These are phyloP conservation scores for Aspergillus saccharolyticus DNA, from an alignment of 495 filamentous ascomycete genomes.

Conservation along the genomic window DNA sequence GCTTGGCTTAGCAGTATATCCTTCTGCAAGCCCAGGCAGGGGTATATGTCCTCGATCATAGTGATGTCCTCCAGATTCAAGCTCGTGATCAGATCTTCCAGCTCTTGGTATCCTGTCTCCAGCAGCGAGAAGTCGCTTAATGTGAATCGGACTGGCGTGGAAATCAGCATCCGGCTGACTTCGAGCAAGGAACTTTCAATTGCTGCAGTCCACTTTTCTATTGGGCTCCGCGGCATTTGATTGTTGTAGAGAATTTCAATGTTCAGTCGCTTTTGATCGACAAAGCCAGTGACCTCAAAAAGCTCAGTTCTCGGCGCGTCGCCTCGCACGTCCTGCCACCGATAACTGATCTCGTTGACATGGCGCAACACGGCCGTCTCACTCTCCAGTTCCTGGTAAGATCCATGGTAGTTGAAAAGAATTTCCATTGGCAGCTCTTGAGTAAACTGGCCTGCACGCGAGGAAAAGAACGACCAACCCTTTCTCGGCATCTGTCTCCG, in stretches of 20 bases:
- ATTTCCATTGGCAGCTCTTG: constrained; percentile 52
- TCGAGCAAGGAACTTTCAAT: not conserved
- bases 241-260: constrained; percentile 49
- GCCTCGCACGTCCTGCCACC: constrained; percentile 16
- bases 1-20: constrained; percentile 42
- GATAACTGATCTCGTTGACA: constrained; percentile 31
- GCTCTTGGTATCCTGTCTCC: too few relatives aligned
- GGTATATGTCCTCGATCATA: constrained; percentile 36
- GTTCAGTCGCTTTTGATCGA: constrained; percentile 47
- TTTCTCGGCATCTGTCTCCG: constrained; percentile 20
- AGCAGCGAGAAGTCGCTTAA: constrained; percentile 43
- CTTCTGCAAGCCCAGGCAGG: constrained; percentile 42
- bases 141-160: constrained; percentile 28
- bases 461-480: constrained; percentile 25
- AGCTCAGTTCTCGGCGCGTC: constrained; percentile 47
- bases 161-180: too few relatives aligned
- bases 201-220: constrained; percentile 46
- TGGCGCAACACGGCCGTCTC: constrained; percentile 21
- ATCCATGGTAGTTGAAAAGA: constrained; percentile 55
- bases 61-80: not conserved
- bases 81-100: too few relatives aligned
- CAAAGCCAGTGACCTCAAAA: constrained; percentile 50
- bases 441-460: constrained; percentile 15
- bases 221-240: constrained; percentile 44
- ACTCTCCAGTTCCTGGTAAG: constrained; percentile 46